phyloP scores from a whole-genome alignment of 2,329 filamentous ascomycete species.

The Aspergillaceae sp. region DNA sequence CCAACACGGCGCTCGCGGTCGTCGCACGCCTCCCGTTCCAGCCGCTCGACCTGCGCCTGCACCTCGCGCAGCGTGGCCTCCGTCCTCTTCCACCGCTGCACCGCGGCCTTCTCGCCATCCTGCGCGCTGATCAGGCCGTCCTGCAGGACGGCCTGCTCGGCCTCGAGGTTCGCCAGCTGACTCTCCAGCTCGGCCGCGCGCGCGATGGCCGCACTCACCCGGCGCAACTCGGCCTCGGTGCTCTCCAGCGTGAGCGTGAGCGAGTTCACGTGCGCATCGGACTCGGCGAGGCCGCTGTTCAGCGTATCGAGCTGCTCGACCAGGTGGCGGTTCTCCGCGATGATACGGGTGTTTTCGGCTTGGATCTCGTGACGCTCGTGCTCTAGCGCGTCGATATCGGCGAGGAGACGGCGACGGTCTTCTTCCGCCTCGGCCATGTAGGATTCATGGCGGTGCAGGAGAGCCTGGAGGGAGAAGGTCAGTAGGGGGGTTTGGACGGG shows the following conservation, averaged over 20 bases:
- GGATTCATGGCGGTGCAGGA: slow-evolving; percentile 84
- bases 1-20: slow-evolving; percentile 77
- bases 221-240: slow-evolving; percentile 67
- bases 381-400: slow-evolving; percentile 69
- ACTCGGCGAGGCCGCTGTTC: slow-evolving; percentile 69
- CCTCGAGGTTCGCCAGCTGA: slow-evolving; percentile 69
- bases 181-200: slow-evolving; percentile 71
- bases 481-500: slow-evolving; percentile 45
- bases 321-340: slow-evolving; percentile 73
- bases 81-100: slow-evolving; percentile 76
- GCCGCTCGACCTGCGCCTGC: slow-evolving; percentile 78
- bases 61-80: slow-evolving; percentile 70
- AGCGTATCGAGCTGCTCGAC: slow-evolving; percentile 76
- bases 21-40: slow-evolving; percentile 72
- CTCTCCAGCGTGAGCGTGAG: slow-evolving; percentile 69
- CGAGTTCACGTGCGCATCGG: slow-evolving; percentile 68
- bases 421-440: slow-evolving; percentile 89
- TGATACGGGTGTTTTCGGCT: slow-evolving; percentile 63
- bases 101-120: slow-evolving; percentile 67
- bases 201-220: slow-evolving; percentile 62
- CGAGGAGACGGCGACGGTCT: slow-evolving; percentile 64
- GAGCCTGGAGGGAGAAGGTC: slow-evolving; percentile 69
- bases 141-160: slow-evolving; percentile 68
- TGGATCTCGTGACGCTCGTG: slow-evolving; percentile 64
- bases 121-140: slow-evolving; percentile 57